Evolutionary conservation across 495 filamentous ascomycete species (phyloP).

Genomic region (Echria macrotheca): DNA sequence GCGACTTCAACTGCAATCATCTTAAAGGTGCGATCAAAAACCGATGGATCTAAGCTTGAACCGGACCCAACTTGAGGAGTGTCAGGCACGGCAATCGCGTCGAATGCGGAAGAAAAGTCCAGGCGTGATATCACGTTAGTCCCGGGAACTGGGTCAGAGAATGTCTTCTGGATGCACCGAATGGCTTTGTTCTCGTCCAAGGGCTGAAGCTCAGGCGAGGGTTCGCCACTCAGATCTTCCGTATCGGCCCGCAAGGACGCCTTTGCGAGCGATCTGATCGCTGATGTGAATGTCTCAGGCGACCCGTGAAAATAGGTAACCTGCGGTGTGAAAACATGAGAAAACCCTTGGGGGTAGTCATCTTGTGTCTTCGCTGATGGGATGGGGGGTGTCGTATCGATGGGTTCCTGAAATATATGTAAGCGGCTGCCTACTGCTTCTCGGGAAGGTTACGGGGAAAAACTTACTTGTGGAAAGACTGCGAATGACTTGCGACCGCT

Average conservation of each 20-base stretch:
- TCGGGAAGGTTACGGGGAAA: too few species aligned
- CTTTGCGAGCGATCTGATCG: conserved; percentile 34
- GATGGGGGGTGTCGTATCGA: conserved; percentile 59
- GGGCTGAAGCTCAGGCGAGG: conserved; percentile 9
- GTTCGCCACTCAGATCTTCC: not conserved
- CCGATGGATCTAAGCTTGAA: conserved; percentile 49
- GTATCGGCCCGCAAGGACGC: conserved; percentile 21
- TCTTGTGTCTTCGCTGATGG: conserved; percentile 52
- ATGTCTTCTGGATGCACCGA: conserved; percentile 24
- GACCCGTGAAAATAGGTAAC: conserved; percentile 23
- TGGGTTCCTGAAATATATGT: conserved; percentile 39
- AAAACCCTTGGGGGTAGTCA: conserved; percentile 60
- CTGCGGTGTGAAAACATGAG: conserved; percentile 50
- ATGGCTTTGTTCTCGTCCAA: conserved; percentile 27
- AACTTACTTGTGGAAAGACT: conserved; percentile 34
- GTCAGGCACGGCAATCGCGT: conserved; percentile 48
- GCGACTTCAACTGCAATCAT: conserved; percentile 70
- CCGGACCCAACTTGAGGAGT: conserved; percentile 26
- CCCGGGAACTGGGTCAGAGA: conserved; percentile 15
- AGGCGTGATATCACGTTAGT: conserved; percentile 27
- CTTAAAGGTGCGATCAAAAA: conserved; percentile 62
- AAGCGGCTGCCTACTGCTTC: too few species aligned
- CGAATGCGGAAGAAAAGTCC: conserved; percentile 49
- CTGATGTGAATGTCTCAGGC: conserved; percentile 18
- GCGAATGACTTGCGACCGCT: conserved; percentile 36